phyloP scores from a whole-genome alignment of 2,329 filamentous ascomycete species.

The Exophiala spinifera region DNA sequence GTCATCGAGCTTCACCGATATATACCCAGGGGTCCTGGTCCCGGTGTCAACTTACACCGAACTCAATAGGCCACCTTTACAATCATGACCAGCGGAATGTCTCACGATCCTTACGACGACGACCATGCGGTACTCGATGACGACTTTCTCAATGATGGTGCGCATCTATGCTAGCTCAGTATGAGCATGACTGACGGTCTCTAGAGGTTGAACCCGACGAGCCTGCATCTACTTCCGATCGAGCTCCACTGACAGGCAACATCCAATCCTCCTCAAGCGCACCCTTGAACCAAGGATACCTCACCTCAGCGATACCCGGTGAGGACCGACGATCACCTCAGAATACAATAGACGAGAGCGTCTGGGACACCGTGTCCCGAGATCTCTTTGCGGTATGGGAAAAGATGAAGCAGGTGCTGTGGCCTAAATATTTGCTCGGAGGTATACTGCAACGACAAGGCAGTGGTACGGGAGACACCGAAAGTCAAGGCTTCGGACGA shows the following conservation, averaged over 20 bases:
- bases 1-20: neutral
- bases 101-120: slow-evolving; percentile 26
- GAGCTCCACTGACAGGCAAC: slow-evolving; percentile 78
- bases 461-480: slow-evolving; percentile 57
- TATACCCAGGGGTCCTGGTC: neutral
- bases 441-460: slow-evolving; percentile 59
- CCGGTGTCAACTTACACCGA: neutral
- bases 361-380: slow-evolving; percentile 94
- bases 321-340: slow-evolving; percentile 86
- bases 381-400: slow-evolving; percentile 92
- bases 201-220: slow-evolving; percentile 81
- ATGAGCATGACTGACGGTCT: slow-evolving; percentile 70
- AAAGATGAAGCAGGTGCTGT: slow-evolving; percentile 97
- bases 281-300: slow-evolving; percentile 70
- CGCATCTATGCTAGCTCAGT: slow-evolving; percentile 39
- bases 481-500: slow-evolving; percentile 46
- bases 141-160: slow-evolving; percentile 42
- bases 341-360: slow-evolving; percentile 94
- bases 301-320: slow-evolving; percentile 85
- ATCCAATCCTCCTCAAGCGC: slow-evolving; percentile 61
- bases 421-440: slow-evolving; percentile 85
- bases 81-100: slow-evolving; percentile 34
- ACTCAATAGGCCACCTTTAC: slow-evolving; percentile 18
- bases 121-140: slow-evolving; percentile 31
- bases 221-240: slow-evolving; percentile 69